phyloP scores from a whole-genome alignment of 2,329 filamentous ascomycete species.

The Fusarium denticulatum region DNA sequence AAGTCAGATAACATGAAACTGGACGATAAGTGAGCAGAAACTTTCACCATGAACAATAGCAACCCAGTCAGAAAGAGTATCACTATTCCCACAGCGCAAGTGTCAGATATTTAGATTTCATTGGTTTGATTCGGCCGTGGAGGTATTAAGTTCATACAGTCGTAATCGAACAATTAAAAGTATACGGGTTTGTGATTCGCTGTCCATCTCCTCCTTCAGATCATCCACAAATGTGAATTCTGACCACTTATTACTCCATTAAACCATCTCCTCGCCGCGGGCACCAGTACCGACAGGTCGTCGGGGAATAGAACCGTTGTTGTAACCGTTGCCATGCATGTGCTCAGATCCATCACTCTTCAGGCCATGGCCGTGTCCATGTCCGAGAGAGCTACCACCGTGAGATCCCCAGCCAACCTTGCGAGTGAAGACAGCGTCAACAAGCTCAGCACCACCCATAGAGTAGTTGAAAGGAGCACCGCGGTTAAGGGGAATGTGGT shows the following conservation, averaged over 20 bases:
- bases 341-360: conserved; percentile 28
- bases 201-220: neutral
- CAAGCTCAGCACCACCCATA: conserved; percentile 56
- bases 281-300: conserved; percentile 18
- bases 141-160: conserved; percentile 11
- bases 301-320: conserved; percentile 32
- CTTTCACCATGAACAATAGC: neutral
- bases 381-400: conserved; percentile 14
- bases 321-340: conserved; percentile 17
- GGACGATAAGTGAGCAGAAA: neutral
- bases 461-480: conserved; percentile 64
- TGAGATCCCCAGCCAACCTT: conserved; percentile 67
- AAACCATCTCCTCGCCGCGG: conserved; percentile 32
- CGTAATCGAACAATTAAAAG: neutral
- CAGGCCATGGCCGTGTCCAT: conserved; percentile 15
- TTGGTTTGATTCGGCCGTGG: conserved; percentile 6
- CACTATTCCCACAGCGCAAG: neutral
- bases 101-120: neutral
- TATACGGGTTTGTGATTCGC: neutral
- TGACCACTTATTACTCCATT: neutral
- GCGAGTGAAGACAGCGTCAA: conserved; percentile 66
- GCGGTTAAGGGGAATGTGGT: conserved; percentile 72
- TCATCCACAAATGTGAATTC: no score
- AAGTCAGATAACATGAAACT: neutral
- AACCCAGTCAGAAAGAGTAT: neutral